Base-by-base conservation (phyloP, 2,329 filamentous ascomycete genomes). In the Colletotrichum australisinense region DNA sequence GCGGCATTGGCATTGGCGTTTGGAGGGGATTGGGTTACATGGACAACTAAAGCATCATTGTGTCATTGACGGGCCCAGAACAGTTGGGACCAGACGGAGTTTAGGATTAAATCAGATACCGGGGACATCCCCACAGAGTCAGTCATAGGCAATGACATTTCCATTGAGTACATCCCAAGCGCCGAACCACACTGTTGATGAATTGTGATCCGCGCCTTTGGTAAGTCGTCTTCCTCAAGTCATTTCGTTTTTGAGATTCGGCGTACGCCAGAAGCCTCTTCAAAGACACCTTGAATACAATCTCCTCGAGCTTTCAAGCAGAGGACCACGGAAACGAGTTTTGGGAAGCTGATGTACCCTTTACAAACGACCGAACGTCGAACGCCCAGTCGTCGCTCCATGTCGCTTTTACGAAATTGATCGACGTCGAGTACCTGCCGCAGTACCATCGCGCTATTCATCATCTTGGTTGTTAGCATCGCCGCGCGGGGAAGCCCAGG, bases 1-100 rank as follows among this genome's bases (percentile, higher is more conserved):
- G 64, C 28, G 55, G 66, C 59, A 73, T 59, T 30, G 70, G 66
- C 59, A 73, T 59, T 5, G 70, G 70, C 70, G 70, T 73, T 73
- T 46, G 70, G n/a, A 55, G 28, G 46, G n/a, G 0, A 53, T 53
- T 49, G 24, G 66, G 53, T 28, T 30, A 42, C 30, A 62, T 5
- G 26, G 42, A 4, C 42, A 49, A 49, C 16, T 8, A 49, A 49
- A 49, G 42, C 38, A 49, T 49, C 55, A 28, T 22, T 8, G 12
- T 22, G 28, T 30, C 26, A 24, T 60, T 1, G 42, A 60, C 59
- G 59, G 58, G 26, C 59, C 49, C 9, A 16, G 16, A 16, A 56
- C 1, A 55, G 4, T 22, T 4, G 8, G 32, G 26, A 46, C 55
- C 2, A 14, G 19, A 55, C 6, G 66, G 70, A 38, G 66, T 73